Conservation (phyloP, 2,329 filamentous ascomycete genomes). For the Coleophoma eucalyptorum region DNA sequence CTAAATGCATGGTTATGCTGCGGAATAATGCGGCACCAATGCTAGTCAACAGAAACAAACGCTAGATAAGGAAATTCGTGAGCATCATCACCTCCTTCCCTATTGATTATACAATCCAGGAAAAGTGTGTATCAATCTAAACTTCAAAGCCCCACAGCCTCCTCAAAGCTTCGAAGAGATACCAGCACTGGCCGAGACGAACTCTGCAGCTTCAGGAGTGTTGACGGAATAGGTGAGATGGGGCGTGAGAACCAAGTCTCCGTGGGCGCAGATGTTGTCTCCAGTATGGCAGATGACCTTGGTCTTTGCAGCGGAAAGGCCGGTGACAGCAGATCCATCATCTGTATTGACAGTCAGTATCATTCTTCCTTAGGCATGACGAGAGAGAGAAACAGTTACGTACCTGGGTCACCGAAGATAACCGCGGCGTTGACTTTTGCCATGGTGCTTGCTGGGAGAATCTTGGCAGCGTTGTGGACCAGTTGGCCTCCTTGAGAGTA, state of each 20-base stretch:
- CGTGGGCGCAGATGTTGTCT: constrained; percentile 18
- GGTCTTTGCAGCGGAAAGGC: constrained; percentile 13
- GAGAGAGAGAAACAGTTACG: background rate
- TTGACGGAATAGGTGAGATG: constrained; percentile 11
- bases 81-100: no score
- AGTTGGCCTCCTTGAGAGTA: constrained; percentile 20
- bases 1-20: no score
- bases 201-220: background rate
- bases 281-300: constrained; percentile 19
- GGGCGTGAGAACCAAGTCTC: constrained; percentile 5
- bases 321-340: constrained; percentile 14
- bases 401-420: constrained; percentile 21
- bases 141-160: no score
- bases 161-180: background rate
- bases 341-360: background rate
- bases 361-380: background rate
- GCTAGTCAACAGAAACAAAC: no score
- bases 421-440: constrained; percentile 16
- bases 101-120: no score
- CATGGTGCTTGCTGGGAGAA: constrained; percentile 7
- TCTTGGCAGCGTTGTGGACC: constrained; percentile 20
- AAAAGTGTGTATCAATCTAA: no score
- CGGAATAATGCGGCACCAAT: no score
- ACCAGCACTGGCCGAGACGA: background rate
- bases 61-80: no score